Base-by-base conservation (phyloP, 2,329 filamentous ascomycete species). In the Biscogniauxia marginata region DNA sequence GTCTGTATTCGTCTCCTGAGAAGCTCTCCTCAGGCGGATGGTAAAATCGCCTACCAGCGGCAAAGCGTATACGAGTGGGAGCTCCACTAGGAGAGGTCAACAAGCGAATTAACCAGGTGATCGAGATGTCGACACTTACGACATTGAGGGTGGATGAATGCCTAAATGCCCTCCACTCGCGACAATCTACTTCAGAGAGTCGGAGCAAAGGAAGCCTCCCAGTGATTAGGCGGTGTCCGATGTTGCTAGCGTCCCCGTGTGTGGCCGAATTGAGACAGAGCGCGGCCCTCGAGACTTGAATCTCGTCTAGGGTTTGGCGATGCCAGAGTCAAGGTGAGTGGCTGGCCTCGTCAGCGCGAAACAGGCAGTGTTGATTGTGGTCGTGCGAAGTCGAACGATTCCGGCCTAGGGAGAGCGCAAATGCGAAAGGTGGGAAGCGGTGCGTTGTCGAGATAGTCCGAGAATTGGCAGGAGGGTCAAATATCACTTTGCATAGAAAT, bases 161-260 rank as follows among this genome's bases (percentile, higher is more conserved):
- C 63, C 63, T 47, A 66, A 67, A 69, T 71, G 70, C 73, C 72
- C 71, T 78, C 73, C 69, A 73, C 78, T 74, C 75, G 69, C 77
- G 73, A 80, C 77, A 65, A 75, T 76, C 74, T 71, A 57, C 67
- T 63, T 66, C 65, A 75, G 73, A 77, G 69, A 71, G 76, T 71
- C 75, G 73, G 75, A 79, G 75, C 65, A 75, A 76, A 76, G 72
- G 72, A 67, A 70, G 62, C 50, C 52, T 54, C 30, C 30, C 54
- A 55, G 52, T 43, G 44, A 59, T 52, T 46, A 57, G 53, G 53
- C 49, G 51, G 45, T 50, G 51, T 45, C 49, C 53, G 30, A 50
- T 48, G 46, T 55, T 49, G 58, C 57, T 55, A 60, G 61, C 54
- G 49, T 56, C 52, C 49, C 50, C 39, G 21, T 56, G 46, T 50